These are phyloP conservation scores for Adansonia madagascariensis DNA, from an alignment of 441 rosid genomes.

Conservation along the genomic window DNA sequence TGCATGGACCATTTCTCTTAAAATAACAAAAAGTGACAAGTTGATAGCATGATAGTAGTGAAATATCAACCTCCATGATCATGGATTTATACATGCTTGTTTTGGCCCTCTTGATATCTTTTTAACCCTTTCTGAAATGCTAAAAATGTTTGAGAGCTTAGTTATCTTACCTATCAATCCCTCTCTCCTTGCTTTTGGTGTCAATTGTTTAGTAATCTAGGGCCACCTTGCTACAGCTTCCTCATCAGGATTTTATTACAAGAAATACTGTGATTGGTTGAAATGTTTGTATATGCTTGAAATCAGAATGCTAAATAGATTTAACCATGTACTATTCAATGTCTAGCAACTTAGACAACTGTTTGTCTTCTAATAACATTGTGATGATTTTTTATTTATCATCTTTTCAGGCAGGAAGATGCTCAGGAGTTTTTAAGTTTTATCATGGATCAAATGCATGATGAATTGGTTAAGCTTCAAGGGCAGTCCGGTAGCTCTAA, in stretches of 20 bases:
- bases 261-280: not conserved
- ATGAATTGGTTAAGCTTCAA: conserved; percentile 77
- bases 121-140: too few species aligned
- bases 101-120: not conserved
- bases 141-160: not conserved
- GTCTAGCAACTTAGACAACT: not conserved
- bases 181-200: not conserved
- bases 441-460: conserved; percentile 89
- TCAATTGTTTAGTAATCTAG: not conserved
- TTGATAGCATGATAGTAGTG: not conserved
- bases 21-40: not conserved
- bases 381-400: conserved; percentile 6
- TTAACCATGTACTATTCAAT: not conserved
- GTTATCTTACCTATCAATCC: not conserved
- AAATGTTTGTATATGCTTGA: conserved; percentile 5
- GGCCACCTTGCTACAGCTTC: conserved; percentile 10
- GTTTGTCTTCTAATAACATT: not conserved
- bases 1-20: not conserved
- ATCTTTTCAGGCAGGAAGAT: conserved; percentile 87
- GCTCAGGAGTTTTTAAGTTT: conserved; percentile 96
- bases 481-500: conserved; percentile 44
- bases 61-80: not conserved
- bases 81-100: not conserved
- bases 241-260: not conserved
- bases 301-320: not conserved